Evolutionary conservation across 306 rosid species (phyloP).

Genomic region (Quercus parvula): DNA sequence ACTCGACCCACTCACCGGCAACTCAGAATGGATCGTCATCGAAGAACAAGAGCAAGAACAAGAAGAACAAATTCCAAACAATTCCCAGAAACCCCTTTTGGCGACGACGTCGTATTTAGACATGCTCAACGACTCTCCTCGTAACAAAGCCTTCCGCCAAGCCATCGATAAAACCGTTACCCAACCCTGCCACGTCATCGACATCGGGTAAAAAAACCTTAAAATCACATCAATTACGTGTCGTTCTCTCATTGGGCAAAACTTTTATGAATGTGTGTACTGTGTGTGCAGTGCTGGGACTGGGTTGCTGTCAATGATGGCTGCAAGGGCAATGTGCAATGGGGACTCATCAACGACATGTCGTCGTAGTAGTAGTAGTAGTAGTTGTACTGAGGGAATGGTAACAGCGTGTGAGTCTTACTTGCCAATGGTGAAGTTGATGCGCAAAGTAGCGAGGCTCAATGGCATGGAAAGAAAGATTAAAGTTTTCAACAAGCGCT

Average conservation of each 20-base stretch:
- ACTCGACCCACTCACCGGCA: conserved; percentile 74
- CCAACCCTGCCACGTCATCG: conserved; percentile 73
- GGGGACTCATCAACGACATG: conserved; percentile 22
- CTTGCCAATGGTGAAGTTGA: conserved; percentile 94
- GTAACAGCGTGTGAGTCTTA: conserved; percentile 93
- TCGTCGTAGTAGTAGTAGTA: conserved; percentile 7
- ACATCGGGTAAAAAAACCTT: conserved; percentile 59
- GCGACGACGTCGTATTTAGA: conserved; percentile 82
- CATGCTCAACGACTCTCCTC: conserved; percentile 80
- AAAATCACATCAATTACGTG: not conserved
- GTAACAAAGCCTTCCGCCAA: conserved; percentile 67
- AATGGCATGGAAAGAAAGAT: conserved; percentile 66
- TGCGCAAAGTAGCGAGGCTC: conserved; percentile 66
- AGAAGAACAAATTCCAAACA: conserved; percentile 15
- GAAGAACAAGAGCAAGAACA: conserved; percentile 39
- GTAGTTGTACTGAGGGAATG: conserved; percentile 23
- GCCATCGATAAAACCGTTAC: conserved; percentile 77
- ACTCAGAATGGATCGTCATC: conserved; percentile 88
- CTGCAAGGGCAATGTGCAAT: conserved; percentile 73
- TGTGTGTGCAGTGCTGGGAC: conserved; percentile 73
- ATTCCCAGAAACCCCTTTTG: conserved; percentile 46
- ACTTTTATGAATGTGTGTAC: not conserved
- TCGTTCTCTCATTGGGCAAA: not conserved
- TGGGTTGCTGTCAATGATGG: conserved; percentile 94
- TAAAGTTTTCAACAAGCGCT: conserved; percentile 69